Percentiles rank a stretch among this genome's conserved stretches.
Conservation (phyloP, 1,284 basidiomycete species). For the Papiliotrema terrestris region DNA sequence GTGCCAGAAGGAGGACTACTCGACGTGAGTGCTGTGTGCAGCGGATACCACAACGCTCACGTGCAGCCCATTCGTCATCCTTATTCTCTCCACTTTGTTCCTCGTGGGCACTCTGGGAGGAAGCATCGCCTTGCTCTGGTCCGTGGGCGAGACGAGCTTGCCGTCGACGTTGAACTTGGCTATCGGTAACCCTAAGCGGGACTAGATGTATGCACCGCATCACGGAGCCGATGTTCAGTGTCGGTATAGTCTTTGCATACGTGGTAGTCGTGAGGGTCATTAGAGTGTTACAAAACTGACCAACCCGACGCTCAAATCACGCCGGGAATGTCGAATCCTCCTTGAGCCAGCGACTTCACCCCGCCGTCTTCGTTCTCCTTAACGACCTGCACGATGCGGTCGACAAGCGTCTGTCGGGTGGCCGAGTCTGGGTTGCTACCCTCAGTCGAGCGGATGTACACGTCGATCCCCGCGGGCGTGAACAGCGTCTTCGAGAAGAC, state of each 20-base stretch:
- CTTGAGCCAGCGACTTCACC: slow-evolving; percentile 18
- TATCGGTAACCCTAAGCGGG: slow-evolving; percentile 31
- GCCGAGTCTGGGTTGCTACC: slow-evolving; percentile 1
- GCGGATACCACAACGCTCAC: not conserved
- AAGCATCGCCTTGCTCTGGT: slow-evolving; percentile 33
- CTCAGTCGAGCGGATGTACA: slow-evolving; percentile 47
- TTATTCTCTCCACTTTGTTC: slow-evolving; percentile 39
- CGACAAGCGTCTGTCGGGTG: slow-evolving; percentile 13
- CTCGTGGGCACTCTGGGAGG: slow-evolving; percentile 27
- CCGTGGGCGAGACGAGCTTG: slow-evolving; percentile 43
- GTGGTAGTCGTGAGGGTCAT: not conserved
- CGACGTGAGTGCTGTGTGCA: slow-evolving; percentile 25
- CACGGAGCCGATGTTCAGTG: not conserved
- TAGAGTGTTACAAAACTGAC: not conserved
- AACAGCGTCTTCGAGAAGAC: slow-evolving; percentile 56
- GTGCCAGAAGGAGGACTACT: slow-evolving; percentile 43
- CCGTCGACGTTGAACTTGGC: slow-evolving; percentile 47
- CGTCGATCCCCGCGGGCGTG: slow-evolving; percentile 56
- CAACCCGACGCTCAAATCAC: slow-evolving; percentile 11
- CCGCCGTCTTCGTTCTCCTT: slow-evolving; percentile 12
- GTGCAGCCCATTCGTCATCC: slow-evolving; percentile 38
- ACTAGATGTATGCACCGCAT: slow-evolving; percentile 14
- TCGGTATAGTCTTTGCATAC: no score
- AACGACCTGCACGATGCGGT: slow-evolving; percentile 19
- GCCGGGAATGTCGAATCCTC: slow-evolving; percentile 33